These are phyloP conservation scores for Stachybotrys elegans DNA, from an alignment of 2,329 filamentous ascomycete genomes.

Conservation along the genomic window DNA sequence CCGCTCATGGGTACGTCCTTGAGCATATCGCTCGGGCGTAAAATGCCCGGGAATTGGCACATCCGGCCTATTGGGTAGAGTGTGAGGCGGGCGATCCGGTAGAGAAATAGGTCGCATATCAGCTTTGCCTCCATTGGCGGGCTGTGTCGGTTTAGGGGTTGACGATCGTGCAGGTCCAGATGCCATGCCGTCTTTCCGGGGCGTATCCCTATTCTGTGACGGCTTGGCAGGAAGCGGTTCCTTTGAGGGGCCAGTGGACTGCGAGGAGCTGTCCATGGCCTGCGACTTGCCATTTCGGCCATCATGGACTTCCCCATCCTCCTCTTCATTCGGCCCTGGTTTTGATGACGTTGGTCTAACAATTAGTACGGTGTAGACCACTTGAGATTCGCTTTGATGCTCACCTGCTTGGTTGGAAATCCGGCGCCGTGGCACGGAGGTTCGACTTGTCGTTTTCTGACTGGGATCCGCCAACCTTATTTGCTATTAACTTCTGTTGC, in stretches of 20 bases:
- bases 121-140: constrained; percentile 13
- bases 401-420: constrained; percentile 54
- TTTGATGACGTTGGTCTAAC: constrained; percentile 11
- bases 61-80: constrained; percentile 54
- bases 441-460: constrained; percentile 26
- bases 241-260: constrained; percentile 16
- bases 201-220: constrained; percentile 17
- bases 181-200: constrained; percentile 13
- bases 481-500: constrained; percentile 12
- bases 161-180: constrained; percentile 18
- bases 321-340: constrained; percentile 42
- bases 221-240: constrained; percentile 28
- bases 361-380: too few relatives aligned
- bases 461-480: constrained; percentile 22
- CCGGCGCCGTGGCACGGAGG: constrained; percentile 54
- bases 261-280: constrained; percentile 8
- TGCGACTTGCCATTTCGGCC: constrained; percentile 29
- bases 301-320: constrained; percentile 71
- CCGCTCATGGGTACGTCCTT: constrained; percentile 33
- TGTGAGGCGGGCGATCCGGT: constrained; percentile 31
- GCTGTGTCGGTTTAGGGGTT: constrained; percentile 16
- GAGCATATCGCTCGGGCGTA: constrained; percentile 39
- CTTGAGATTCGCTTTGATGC: too few relatives aligned
- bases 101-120: constrained; percentile 28
- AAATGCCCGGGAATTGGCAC: constrained; percentile 47